Percentiles rank a stretch among this genome's conserved stretches.
Conservation (phyloP, 805 yeast genomes). For the Candida krabiensis region DNA sequence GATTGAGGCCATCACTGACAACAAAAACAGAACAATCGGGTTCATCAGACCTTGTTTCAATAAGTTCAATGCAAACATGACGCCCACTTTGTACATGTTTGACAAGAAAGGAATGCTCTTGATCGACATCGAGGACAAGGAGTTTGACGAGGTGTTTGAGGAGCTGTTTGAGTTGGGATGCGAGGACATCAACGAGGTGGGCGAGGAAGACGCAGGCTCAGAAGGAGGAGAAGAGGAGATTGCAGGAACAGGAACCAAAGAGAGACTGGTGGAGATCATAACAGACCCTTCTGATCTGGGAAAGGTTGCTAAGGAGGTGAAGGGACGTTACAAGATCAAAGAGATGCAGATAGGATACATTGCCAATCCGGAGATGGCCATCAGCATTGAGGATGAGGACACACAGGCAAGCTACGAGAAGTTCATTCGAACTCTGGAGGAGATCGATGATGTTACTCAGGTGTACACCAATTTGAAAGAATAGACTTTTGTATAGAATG, state of each 20-base stretch:
- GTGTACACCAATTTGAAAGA: constrained; percentile 68
- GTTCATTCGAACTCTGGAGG: constrained; percentile 63
- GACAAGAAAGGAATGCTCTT: constrained; percentile 73
- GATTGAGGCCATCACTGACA: constrained; percentile 86
- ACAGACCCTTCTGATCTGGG: constrained; percentile 68
- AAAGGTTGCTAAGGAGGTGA: constrained; percentile 56
- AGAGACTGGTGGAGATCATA: constrained; percentile 44
- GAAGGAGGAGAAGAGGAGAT: constrained; percentile 24
- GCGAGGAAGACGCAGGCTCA: constrained; percentile 18
- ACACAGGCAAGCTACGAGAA: constrained; percentile 51
- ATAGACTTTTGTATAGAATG: constrained; percentile 7
- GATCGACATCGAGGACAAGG: constrained; percentile 38
- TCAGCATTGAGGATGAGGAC: constrained; percentile 54
- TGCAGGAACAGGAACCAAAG: constrained; percentile 11
- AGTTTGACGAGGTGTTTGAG: constrained; percentile 71
- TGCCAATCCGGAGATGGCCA: constrained; percentile 60
- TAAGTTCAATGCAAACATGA: constrained; percentile 59
- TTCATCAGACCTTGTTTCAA: constrained; percentile 72
- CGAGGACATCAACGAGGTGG: constrained; percentile 55
- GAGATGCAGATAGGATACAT: constrained; percentile 72
- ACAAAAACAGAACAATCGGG: constrained; percentile 78
- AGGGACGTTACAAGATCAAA: constrained; percentile 56
- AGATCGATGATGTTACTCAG: constrained; percentile 80
- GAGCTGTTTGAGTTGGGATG: constrained; percentile 74
- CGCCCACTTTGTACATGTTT: constrained; percentile 79